Conservation (phyloP, 2,329 filamentous ascomycete species). For the Epicoccum nigrum region DNA sequence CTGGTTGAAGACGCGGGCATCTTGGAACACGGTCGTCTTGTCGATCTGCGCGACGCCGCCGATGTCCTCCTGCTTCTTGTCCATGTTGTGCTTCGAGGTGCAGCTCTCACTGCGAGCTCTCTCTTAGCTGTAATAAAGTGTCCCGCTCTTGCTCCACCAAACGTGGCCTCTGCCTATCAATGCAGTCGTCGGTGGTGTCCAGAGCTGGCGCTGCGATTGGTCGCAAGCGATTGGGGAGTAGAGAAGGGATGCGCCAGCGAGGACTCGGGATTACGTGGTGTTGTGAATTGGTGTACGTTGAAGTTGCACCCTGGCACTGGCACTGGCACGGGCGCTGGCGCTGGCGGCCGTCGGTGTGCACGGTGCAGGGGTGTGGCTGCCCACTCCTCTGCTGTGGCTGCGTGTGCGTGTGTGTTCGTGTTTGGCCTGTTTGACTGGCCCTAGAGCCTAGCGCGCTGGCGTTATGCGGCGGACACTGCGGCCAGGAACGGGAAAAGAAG, state of each 20-base stretch:
- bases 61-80: conserved; percentile 99
- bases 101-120: conserved; percentile 34
- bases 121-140: conserved; percentile 28
- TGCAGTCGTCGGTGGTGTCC: conserved; percentile 6
- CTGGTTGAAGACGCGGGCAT: conserved; percentile 97
- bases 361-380: conserved; percentile 44
- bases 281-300: conserved; percentile 44
- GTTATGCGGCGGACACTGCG: conserved; percentile 22
- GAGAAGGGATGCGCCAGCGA: conserved; percentile 15
- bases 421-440: conserved; percentile 30
- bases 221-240: conserved; percentile 4
- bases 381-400: conserved; percentile 15
- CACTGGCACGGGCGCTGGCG: no score
- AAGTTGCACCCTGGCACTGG: conserved; percentile 39
- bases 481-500: conserved; percentile 35
- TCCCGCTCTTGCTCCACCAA: conserved; percentile 41
- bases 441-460: conserved; percentile 16
- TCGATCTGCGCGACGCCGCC: conserved; percentile 97
- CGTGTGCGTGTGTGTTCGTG: conserved; percentile 14
- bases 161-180: conserved; percentile 43
- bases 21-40: conserved; percentile 96
- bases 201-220: conserved; percentile 14
- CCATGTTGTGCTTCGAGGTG: conserved; percentile 36
- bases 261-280: conserved; percentile 19
- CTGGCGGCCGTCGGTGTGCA: conserved; percentile 34